Conservation (phyloP, 495 filamentous ascomycete species). For the Articulospora tetracladia region DNA sequence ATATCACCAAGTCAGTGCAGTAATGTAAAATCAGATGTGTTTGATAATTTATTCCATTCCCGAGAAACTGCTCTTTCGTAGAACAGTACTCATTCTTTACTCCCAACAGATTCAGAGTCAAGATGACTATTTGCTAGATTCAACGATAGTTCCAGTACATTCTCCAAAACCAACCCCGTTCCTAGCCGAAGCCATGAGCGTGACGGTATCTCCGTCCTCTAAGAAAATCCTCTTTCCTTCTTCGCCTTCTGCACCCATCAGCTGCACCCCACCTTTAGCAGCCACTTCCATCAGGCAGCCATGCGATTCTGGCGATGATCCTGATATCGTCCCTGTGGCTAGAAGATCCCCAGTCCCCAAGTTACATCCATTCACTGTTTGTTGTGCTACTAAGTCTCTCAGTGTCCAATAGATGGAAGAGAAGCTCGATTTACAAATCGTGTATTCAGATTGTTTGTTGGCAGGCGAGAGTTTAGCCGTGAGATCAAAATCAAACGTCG, state of each 20-base stretch:
- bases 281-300: slow-evolving; percentile 82
- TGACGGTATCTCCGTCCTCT: slow-evolving; percentile 78
- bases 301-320: slow-evolving; percentile 50
- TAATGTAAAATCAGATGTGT: no score
- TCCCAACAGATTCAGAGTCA: no score
- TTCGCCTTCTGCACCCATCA: slow-evolving; percentile 60
- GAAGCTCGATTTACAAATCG: slow-evolving; percentile 60
- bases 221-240: slow-evolving; percentile 58
- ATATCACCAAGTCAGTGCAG: no score
- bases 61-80: no score
- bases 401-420: slow-evolving; percentile 49
- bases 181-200: slow-evolving; percentile 55
- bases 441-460: slow-evolving; percentile 51
- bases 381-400: slow-evolving; percentile 69
- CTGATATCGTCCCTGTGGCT: slow-evolving; percentile 87
- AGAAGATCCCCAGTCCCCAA: slow-evolving; percentile 79
- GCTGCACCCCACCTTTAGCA: slow-evolving; percentile 51
- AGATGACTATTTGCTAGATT: neutral
- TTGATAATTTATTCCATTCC: no score
- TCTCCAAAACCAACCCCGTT: slow-evolving; percentile 69
- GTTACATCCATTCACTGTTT: slow-evolving; percentile 80
- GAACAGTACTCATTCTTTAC: no score
- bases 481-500: slow-evolving; percentile 69
- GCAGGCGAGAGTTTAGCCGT: slow-evolving; percentile 65
- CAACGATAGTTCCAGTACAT: slow-evolving; percentile 43